Evolutionary conservation across 345 rosid genomes (phyloP).

Genomic region (Sonneratia caseolaris): DNA sequence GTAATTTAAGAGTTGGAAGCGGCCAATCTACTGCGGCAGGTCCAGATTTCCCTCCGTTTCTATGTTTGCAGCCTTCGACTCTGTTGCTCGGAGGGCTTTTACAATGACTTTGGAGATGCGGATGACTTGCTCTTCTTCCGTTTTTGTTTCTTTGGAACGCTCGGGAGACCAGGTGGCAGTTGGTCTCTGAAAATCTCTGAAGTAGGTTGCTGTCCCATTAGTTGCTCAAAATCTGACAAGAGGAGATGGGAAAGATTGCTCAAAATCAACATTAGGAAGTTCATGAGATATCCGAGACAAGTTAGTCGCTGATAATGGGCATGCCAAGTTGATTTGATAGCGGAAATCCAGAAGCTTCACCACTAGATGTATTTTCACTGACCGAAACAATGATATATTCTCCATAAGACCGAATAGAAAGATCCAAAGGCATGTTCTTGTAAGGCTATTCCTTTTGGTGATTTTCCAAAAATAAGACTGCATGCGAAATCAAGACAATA

Average conservation of each 20-base stretch:
- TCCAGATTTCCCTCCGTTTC: conserved; percentile 15
- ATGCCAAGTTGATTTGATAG: not conserved
- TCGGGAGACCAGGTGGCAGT: conserved; percentile 24
- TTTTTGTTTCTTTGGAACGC: conserved; percentile 36
- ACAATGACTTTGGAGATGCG: conserved; percentile 35
- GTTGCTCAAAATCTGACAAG: conserved; percentile 31
- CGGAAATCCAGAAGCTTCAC: too few species aligned
- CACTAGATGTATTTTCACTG: too few species aligned
- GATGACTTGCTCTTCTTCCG: conserved; percentile 36
- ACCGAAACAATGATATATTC: not conserved
- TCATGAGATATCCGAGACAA: not conserved
- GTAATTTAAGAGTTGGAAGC: too few species aligned
- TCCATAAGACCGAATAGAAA: not conserved
- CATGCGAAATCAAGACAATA: not conserved
- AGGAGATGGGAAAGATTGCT: too few species aligned
- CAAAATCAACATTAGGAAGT: not conserved
- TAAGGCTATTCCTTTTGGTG: too few species aligned
- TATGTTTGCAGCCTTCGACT: conserved; percentile 17
- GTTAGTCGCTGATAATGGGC: not conserved
- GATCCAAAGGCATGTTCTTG: too few species aligned
- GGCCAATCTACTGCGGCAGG: conserved; percentile 12
- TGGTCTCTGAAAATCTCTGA: conserved; percentile 22
- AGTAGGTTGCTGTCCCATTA: conserved; percentile 21
- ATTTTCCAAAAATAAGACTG: not conserved
- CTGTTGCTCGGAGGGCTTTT: conserved; percentile 27